Evolutionary conservation across 192 early-diverging fungal species (phyloP).

Genomic region (Blastocladiella britannica): DNA sequence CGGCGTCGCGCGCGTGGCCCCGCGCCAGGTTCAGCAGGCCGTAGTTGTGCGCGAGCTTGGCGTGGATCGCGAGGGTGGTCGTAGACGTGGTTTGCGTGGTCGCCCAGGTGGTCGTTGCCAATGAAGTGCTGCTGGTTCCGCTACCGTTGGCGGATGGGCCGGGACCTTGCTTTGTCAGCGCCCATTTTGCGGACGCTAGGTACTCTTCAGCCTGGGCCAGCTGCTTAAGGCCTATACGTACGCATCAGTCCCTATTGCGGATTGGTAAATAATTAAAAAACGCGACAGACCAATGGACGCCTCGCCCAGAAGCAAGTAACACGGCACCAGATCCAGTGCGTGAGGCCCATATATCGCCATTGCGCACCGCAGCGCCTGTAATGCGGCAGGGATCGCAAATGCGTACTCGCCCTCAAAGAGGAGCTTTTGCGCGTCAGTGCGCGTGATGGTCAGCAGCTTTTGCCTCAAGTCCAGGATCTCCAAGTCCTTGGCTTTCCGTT

Average conservation of each 20-base stretch:
- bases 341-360: constrained; percentile 28
- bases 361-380: constrained; percentile 31
- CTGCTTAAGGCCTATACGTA: constrained; percentile 19
- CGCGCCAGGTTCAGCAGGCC: constrained; percentile 23
- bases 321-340: constrained; percentile 28
- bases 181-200: constrained; percentile 35
- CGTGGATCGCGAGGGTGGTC: constrained; percentile 7
- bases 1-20: constrained; percentile 16
- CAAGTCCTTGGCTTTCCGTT: constrained; percentile 8
- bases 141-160: too few relatives aligned
- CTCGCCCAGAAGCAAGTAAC: constrained; percentile 34
- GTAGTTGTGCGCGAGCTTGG: constrained; percentile 31
- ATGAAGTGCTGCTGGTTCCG: too few relatives aligned
- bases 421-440: constrained; percentile 32
- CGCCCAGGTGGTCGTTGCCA: too few relatives aligned
- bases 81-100: constrained; percentile 10
- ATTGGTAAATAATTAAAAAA: neutral
- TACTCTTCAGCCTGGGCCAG: constrained; percentile 34
- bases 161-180: constrained; percentile 27
- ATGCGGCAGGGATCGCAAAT: constrained; percentile 33
- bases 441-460: constrained; percentile 20
- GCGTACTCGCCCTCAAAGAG: constrained; percentile 36
- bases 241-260: neutral
- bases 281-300: constrained; percentile 23
- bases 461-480: neutral